These are phyloP conservation scores for Trichoderma harzianum DNA, from an alignment of 2,329 filamentous ascomycete species.

Conservation along the genomic window DNA sequence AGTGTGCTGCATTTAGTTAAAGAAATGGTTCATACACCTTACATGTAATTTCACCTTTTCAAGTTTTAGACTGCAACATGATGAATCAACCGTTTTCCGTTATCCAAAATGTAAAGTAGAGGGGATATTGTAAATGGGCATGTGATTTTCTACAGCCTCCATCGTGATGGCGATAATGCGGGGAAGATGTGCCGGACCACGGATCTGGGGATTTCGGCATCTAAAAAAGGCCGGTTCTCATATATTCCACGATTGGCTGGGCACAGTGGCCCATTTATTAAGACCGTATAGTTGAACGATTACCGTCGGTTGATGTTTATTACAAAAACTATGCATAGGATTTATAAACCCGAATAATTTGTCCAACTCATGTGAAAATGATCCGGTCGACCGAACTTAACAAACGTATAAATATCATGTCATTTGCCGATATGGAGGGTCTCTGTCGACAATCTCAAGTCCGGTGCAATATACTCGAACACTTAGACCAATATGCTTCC, in stretches of 20 bases:
- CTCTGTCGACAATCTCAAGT: not conserved
- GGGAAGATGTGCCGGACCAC: not conserved
- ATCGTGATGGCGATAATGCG: not conserved
- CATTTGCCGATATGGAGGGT: not conserved
- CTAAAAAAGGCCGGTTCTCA: not conserved
- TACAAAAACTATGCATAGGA: not conserved
- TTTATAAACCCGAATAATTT: not conserved
- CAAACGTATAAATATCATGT: not conserved
- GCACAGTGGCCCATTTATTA: not conserved
- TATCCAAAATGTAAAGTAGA: not conserved
- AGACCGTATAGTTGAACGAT: not conserved
- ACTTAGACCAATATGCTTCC: not conserved
- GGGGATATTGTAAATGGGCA: not conserved
- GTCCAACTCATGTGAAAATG: not conserved
- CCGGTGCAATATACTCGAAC: not conserved
- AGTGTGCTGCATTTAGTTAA: not conserved
- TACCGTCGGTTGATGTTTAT: conserved; percentile 8
- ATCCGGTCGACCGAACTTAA: not conserved
- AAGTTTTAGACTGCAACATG: too few species aligned
- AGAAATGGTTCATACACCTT: not conserved
- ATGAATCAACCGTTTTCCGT: not conserved
- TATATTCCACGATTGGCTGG: not conserved
- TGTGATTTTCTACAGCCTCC: not conserved
- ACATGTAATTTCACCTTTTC: not conserved
- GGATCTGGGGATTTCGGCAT: conserved; percentile 7